These are phyloP conservation scores for Silene noctiflora DNA, from an alignment of 179 eudicot species.

Conservation along the genomic window DNA sequence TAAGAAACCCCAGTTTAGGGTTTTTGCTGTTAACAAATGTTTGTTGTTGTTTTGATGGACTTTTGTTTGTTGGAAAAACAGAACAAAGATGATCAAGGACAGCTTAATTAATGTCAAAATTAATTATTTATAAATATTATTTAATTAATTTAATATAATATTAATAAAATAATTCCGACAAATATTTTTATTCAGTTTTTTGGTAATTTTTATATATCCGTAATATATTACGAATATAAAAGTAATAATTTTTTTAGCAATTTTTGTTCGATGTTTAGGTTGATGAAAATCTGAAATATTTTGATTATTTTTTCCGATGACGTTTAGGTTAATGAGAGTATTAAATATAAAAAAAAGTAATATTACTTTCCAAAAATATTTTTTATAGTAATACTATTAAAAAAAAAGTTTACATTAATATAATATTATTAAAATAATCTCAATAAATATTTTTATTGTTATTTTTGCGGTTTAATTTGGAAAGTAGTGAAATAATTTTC, in stretches of 20 bases:
- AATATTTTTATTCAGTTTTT: neutral
- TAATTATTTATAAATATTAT: neutral
- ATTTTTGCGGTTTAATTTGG: neutral
- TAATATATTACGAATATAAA: too few relatives aligned
- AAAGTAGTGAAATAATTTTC: neutral
- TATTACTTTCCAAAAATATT: too few relatives aligned
- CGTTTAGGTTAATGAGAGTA: too few relatives aligned
- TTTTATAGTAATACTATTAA: too few relatives aligned
- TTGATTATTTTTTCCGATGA: too few relatives aligned
- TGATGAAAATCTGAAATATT: too few relatives aligned
- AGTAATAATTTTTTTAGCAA: too few relatives aligned
- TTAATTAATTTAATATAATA: neutral
- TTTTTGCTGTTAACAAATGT: constrained; percentile 26
- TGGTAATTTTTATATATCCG: neutral
- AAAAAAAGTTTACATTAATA: too few relatives aligned
- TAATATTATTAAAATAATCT: too few relatives aligned
- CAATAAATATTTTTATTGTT: too few relatives aligned
- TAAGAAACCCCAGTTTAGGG: constrained; percentile 41
- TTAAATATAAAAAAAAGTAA: too few relatives aligned
- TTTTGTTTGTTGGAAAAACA: constrained; percentile 16
- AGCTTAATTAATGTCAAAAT: neutral
- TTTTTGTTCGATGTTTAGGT: too few relatives aligned
- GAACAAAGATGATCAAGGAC: constrained; percentile 4
- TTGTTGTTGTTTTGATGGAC: constrained; percentile 17
- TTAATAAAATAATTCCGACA: neutral